Base-by-base conservation (phyloP, 257 asterid genomes). In the Echites panduratus region DNA sequence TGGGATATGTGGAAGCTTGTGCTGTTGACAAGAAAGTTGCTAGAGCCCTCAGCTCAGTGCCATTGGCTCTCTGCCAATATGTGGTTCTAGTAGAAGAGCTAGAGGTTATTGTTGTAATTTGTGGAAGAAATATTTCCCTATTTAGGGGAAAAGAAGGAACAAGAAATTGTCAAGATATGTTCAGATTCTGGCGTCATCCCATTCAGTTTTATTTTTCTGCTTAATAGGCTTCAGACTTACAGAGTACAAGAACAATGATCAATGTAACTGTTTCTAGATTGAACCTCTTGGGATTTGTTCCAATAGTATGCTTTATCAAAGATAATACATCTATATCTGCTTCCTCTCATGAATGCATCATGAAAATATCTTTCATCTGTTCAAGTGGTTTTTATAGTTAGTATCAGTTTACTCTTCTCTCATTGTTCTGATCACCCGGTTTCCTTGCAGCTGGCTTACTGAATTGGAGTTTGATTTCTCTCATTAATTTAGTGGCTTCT, bases 381-480 rank as follows among this genome's bases (percentile, higher is more conserved):
- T 35, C n/a, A 16, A 62, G 67, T 62, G 29, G 13, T 7, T 38
- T 64, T 17, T 17, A 19, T 1, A 16, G 68, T 38, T 45, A 4
- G 14, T 17, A 5, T 43, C 22, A 38, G 17, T 44, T 59, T 72
- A 29, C 61, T n/a, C 22, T 5, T 59, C 45, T 56, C 67, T 57
- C 9, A 35, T 44, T 76, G 57, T 11, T 47, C 71, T 70, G 41
- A 73, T 48, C 44, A 35, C 41, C 40, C 29, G 48, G 70, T 70
- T 77, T 71, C 62, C 52, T 76, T 86, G 88, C 97, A 91, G 97
- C 89, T 82, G 90, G 88, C 19, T 75, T 89, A 66, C 83, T 86
- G 81, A 82, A 86, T 73, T 87, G 97, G 97, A 89, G 94, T 79
- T 82, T 91, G 89, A 86, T 91, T 76, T 89, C 91, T 76, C 70